Evolutionary conservation across 805 yeast species (phyloP), one percentile per base, ranked within the genome.

Genomic region (Zygoascus ofunaensis): DNA sequence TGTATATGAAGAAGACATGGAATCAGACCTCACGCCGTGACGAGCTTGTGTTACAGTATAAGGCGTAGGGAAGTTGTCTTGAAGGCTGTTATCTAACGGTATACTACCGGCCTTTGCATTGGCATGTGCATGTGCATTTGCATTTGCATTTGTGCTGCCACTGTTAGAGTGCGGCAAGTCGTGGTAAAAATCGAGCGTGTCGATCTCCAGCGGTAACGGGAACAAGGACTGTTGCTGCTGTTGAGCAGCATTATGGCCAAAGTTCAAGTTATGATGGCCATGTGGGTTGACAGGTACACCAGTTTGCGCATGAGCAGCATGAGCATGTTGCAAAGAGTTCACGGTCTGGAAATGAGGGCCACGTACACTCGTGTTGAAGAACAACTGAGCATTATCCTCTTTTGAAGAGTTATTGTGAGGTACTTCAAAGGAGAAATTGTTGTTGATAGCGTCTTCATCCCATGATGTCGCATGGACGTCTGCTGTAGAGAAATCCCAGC

Each of bases 401-500:
- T 43, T 45, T 21, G 10, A 26, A 3, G 15, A 42, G 17, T 48
- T 42, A 22, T 18, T 24, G 34, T 7, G 7, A 2, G n/a, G 15
- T 22, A 34, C 20, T 22, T 34, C 36, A n/a, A 26, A 26, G 12
- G 30, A 26, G 12, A 26, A 26, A 12, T 26, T 26, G 30, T 26
- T 26, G 30, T 26, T 26, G 30, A 26, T 12, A 12, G 30, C 30
- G 12, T 12, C 30, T 12, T 26, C 30, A 26, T 26, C 30, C 30
- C 30, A 26, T 26, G 30, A 26, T 8, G 30, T 34, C n/a, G 36
- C 15, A 34, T 14, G 19, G 7, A n/a, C 36, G 19, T 34, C 19
- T 34, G 36, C 7, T 7, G 15, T 34, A 7, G 19, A 8, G 36
- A 49, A 40, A 23, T 52, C 55, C 51, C 52, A 52, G 22, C 56